Percentiles rank a stretch among this genome's conserved stretches.
These are phyloP conservation scores for Moniliella sp. DNA, from an alignment of 1,284 basidiomycete genomes.

Conservation along the genomic window DNA sequence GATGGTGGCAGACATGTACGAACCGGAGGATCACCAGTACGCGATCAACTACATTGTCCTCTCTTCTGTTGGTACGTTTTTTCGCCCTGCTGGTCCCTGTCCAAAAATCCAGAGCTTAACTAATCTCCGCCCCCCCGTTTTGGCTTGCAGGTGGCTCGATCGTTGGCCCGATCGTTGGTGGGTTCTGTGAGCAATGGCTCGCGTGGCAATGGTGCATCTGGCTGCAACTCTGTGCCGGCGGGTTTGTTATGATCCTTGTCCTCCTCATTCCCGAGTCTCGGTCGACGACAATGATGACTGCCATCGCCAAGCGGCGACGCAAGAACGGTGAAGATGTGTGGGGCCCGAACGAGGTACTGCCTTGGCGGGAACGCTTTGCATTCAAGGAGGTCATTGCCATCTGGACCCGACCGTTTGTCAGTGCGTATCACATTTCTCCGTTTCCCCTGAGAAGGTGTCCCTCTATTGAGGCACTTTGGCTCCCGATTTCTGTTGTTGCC, in stretches of 20 bases:
- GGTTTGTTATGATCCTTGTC: slow-evolving; percentile 31
- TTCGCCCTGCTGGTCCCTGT: too few species aligned
- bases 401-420: neutral
- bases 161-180: slow-evolving; percentile 28
- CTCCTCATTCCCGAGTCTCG: slow-evolving; percentile 36
- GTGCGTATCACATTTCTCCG: slow-evolving; percentile 24
- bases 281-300: slow-evolving; percentile 34
- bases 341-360: slow-evolving; percentile 34
- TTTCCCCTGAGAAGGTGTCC: slow-evolving; percentile 7
- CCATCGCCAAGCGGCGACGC: slow-evolving; percentile 34
- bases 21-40: slow-evolving; percentile 30
- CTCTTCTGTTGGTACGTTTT: slow-evolving; percentile 25
- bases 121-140: too few species aligned
- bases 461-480: slow-evolving; percentile 13
- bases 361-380: neutral
- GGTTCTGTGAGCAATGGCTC: slow-evolving; percentile 12
- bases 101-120: too few species aligned
- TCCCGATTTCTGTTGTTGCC: neutral
- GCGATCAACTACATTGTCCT: slow-evolving; percentile 31
- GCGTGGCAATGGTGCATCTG: slow-evolving; percentile 32
- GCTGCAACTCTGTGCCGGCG: slow-evolving; percentile 36
- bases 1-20: slow-evolving; percentile 35
- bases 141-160: too few species aligned
- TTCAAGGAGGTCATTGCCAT: neutral
- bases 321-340: slow-evolving; percentile 32